Percentiles rank a stretch among this genome's conserved stretches.
These are phyloP conservation scores for Metarhizium anisopliae DNA, from an alignment of 2,329 filamentous ascomycete species.

Conservation along the genomic window DNA sequence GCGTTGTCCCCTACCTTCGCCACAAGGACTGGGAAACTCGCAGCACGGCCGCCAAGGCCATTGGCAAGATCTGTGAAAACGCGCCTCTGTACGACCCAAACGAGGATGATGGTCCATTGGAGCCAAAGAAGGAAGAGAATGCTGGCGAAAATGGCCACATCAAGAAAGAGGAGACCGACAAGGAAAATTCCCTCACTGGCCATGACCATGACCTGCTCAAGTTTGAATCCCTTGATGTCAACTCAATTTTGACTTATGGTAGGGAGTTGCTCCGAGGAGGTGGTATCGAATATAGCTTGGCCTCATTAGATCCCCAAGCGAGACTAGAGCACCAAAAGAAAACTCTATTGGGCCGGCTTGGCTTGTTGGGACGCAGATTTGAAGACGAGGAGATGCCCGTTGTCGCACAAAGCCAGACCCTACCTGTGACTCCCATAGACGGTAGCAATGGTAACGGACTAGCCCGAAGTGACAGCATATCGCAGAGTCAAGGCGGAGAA, in stretches of 20 bases:
- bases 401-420: conserved; percentile 38
- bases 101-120: conserved; percentile 49
- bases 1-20: conserved; percentile 89
- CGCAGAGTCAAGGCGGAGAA: conserved; percentile 39
- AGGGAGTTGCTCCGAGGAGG: conserved; percentile 78
- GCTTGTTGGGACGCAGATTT: conserved; percentile 73
- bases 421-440: conserved; percentile 37
- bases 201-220: conserved; percentile 61
- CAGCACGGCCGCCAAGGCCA: conserved; percentile 84
- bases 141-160: conserved; percentile 29
- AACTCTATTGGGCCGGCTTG: conserved; percentile 71
- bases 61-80: conserved; percentile 89
- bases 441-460: conserved; percentile 23
- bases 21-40: conserved; percentile 97
- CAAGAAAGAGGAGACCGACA: conserved; percentile 55
- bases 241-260: conserved; percentile 71
- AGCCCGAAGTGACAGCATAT: conserved; percentile 25
- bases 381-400: conserved; percentile 69
- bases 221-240: conserved; percentile 68
- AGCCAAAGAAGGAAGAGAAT: conserved; percentile 32
- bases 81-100: conserved; percentile 86
- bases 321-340: conserved; percentile 85
- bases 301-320: conserved; percentile 69
- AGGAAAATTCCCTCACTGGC: conserved; percentile 29
- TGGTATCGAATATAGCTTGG: conserved; percentile 76